Percentiles rank a stretch among this genome's conserved stretches.
phyloP scores from a whole-genome alignment of 306 rosid genomes.

The Inga leiocalycina region DNA sequence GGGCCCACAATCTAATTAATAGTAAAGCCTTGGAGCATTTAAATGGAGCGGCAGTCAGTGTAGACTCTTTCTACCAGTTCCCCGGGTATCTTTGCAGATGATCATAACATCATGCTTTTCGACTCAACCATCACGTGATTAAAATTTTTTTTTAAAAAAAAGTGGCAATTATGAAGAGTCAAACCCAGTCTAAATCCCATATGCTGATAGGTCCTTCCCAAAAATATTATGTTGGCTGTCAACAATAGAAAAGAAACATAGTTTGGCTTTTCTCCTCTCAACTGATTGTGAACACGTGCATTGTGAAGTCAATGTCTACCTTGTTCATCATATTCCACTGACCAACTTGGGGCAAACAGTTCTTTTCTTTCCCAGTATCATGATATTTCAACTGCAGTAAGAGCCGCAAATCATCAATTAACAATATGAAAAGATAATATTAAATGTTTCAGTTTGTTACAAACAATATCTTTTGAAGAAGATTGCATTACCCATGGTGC shows the following conservation, averaged over 20 bases:
- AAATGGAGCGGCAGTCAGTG: background rate
- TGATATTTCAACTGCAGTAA: constrained; percentile 85
- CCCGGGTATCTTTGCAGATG: background rate
- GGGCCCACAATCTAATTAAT: background rate
- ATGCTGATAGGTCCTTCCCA: background rate
- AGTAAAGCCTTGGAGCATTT: background rate
- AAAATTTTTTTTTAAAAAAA: background rate
- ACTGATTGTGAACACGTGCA: background rate
- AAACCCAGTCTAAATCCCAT: background rate
- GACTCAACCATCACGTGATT: background rate
- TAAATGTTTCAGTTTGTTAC: constrained; percentile 10
- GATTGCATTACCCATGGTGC: constrained; percentile 90
- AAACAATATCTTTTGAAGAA: constrained; percentile 19
- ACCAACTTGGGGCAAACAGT: constrained; percentile 97
- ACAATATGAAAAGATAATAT: background rate
- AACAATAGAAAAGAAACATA: background rate
- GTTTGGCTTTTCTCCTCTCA: background rate
- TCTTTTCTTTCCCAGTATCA: constrained; percentile 92
- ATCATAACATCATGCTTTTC: background rate
- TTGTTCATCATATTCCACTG: constrained; percentile 99
- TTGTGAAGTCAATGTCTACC: constrained; percentile 46
- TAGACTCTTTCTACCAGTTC: background rate
- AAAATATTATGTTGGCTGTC: background rate
- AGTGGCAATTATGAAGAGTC: background rate
- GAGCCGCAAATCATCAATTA: constrained; percentile 21